Conservation (phyloP, 2,329 filamentous ascomycete species). For the Sporothrix pallida region DNA sequence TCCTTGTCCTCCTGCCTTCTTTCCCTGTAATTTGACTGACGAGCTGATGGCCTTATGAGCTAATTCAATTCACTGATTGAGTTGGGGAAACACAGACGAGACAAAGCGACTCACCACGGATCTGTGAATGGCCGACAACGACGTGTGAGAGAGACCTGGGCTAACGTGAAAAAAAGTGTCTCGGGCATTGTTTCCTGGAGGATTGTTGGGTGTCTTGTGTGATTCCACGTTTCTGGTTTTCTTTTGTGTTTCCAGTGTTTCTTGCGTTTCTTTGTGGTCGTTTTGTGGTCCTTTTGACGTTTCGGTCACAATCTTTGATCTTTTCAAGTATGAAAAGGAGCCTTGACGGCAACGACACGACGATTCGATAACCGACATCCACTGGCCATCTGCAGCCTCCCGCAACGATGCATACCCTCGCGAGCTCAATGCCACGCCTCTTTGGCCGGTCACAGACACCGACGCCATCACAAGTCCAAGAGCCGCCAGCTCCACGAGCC, state of each 20-base stretch:
- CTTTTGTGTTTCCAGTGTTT: neutral
- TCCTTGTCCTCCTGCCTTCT: neutral
- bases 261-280: neutral
- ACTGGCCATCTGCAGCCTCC: neutral
- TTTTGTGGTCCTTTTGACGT: neutral
- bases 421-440: conserved; percentile 34
- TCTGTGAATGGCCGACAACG: conserved; percentile 14
- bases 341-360: neutral
- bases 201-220: neutral
- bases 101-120: conserved; percentile 12
- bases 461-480: neutral
- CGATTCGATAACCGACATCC: neutral
- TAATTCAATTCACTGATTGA: neutral
- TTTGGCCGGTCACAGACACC: conserved; percentile 34
- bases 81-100: conserved; percentile 13
- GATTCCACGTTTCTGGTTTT: neutral
- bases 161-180: conserved; percentile 16
- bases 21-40: conserved; percentile 5
- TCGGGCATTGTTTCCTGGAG: neutral
- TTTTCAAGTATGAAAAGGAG: neutral
- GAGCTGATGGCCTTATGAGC: no score
- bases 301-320: neutral
- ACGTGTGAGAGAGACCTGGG: neutral
- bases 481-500: conserved; percentile 21
- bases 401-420: conserved; percentile 21